Evolutionary conservation across 257 asterid species (phyloP), one percentile per base, ranked within the genome.

Genomic region (Scutellaria barbata): DNA sequence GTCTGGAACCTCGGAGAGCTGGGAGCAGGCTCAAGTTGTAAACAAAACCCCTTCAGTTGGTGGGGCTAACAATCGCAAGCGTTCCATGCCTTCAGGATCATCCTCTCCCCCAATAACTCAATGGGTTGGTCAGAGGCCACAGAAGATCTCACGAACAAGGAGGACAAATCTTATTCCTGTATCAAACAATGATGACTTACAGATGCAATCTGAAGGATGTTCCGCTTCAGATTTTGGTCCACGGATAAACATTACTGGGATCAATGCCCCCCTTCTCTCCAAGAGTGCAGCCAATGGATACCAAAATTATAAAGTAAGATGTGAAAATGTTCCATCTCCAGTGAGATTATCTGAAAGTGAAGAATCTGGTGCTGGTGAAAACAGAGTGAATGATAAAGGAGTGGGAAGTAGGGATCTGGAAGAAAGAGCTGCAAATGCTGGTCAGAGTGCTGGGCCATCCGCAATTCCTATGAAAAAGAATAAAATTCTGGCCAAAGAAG

Each of bases 71-170:
- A 89, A 82, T 74, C 93, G 95, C 69, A 95, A 92, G 80, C 94
- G 96, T 74, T 69, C 96, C 57, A 47, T 86, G 78, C 85, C 98
- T 12, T 66, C 93, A 50, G 95, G 89, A 64, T 82, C 96, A 70
- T 81, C 94, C 51, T 92, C 99, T 59, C 96, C 98, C n/a, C 97
- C 99, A 60, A 89, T 92, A 61, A 89, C 99, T 70, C 96, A 92
- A 67, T 95, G 99, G 99, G 89, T 48, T 77, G 98, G 99, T 75
- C 99, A 92, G 87, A 85, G 98, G 83, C 90, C 96, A n/a, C 97
- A 89, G 68, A 95, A 95, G 81, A 88, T 85, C 54, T 85, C 98
- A 66, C 94, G 99, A 33, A 84, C 94, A 0, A 86, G 98, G 90
- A 87, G 99, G 82, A 87, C 95, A 59, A 92, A 95, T 81, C 87